Evolutionary conservation across 129 eudicot genomes (phyloP).

Genomic region (Erigeron canadensis): DNA sequence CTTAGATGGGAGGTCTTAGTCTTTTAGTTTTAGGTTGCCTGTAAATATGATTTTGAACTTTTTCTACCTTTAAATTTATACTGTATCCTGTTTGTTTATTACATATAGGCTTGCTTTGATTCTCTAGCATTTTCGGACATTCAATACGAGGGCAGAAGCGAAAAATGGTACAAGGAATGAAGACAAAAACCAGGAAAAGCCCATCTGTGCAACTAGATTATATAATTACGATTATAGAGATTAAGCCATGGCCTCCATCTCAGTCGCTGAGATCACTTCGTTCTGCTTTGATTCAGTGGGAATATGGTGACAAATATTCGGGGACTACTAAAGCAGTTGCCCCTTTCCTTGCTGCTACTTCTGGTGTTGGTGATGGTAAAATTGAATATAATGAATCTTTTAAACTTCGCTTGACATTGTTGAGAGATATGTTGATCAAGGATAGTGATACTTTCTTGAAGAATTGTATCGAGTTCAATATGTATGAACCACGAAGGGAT

Average conservation of each 20-base stretch:
- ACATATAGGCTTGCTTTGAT: no score
- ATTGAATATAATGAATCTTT: constrained; percentile 76
- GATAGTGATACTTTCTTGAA: constrained; percentile 52
- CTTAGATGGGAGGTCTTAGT: no score
- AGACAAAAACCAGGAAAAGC: constrained; percentile 53
- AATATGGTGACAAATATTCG: constrained; percentile 60
- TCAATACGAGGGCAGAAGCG: not conserved
- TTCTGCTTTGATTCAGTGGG: constrained; percentile 79
- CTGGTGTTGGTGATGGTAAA: constrained; percentile 69
- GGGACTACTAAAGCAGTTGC: constrained; percentile 69
- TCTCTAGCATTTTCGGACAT: not conserved
- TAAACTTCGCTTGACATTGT: constrained; percentile 55
- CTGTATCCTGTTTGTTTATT: no score
- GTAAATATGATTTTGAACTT: no score
- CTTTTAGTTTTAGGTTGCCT: no score
- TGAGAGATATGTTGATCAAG: constrained; percentile 58
- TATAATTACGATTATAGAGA: constrained; percentile 58
- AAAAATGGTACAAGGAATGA: constrained; percentile 65
- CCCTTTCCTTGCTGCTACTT: constrained; percentile 58
- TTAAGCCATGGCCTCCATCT: constrained; percentile 99
- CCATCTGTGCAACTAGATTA: constrained; percentile 69
- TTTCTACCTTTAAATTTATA: no score
- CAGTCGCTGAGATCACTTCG: constrained; percentile 75
- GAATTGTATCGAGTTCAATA: constrained; percentile 74
- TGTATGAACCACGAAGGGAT: constrained; percentile 79